Base-by-base conservation (phyloP, 1,284 basidiomycete species). In the Ustilago xerochloae region DNA sequence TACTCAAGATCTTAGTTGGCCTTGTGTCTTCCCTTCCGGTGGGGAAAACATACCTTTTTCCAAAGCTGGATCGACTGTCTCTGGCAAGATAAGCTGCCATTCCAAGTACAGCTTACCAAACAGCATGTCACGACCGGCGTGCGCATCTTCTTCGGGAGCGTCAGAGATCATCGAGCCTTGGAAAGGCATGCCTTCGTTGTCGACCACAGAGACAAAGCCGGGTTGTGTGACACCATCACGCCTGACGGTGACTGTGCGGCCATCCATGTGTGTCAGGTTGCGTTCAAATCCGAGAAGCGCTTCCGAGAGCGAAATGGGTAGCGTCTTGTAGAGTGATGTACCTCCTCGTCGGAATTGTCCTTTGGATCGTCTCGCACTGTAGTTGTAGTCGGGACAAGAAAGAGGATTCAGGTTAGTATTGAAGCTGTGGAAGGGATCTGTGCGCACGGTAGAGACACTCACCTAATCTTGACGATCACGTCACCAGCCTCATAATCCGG, bases 401-500 rank as follows among this genome's bases (percentile, higher is more conserved):
- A n/a, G 41, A 43, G n/a, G 5, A 24, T 24, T 43, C 1, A 26
- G n/a, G 22, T 43, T 13, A 43, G 41, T 43, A 43, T 26, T 18
- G n/a, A n/a, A n/a, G n/a, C n/a, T n/a, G n/a, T n/a, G n/a, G n/a
- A n/a, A n/a, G n/a, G n/a, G n/a, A n/a, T n/a, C n/a, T n/a, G n/a
- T n/a, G n/a, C n/a, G n/a, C n/a, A n/a, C n/a, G n/a, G n/a, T n/a
- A n/a, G n/a, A n/a, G 46, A 30, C 28, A 64, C 76, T 53, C 59
- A 78, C 78, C 39, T 65, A 55, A 83, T 49, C 18, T 65, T 66
- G 60, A 84, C 76, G 18, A 81, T 60, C 30, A 84, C 74, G 46
- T 84, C 82, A n/a, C 82, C 82, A 0, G 82, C 61, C 36, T 79
- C 80, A 26, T 68, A 69, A 43, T 83, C 82, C 8, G 81, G 81